These are phyloP conservation scores for Senna siamea DNA, from an alignment of 306 rosid genomes.

Conservation along the genomic window DNA sequence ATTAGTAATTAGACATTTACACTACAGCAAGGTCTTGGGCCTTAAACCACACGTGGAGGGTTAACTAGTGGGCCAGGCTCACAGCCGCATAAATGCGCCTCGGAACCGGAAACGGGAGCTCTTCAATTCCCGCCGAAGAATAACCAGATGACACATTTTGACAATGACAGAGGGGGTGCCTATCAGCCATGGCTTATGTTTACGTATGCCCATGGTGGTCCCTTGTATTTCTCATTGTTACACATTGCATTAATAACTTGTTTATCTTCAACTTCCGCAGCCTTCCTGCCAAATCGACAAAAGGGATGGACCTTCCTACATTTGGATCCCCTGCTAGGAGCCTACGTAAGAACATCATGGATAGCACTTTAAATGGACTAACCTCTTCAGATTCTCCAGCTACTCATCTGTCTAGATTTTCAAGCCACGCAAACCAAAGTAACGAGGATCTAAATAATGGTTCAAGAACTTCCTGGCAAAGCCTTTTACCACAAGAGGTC, in stretches of 20 bases:
- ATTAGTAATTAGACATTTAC: too few relatives aligned
- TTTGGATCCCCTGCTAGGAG: slow-evolving; percentile 57
- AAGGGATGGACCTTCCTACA: slow-evolving; percentile 58
- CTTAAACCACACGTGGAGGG: too few relatives aligned
- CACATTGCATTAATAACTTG: slow-evolving; percentile 2
- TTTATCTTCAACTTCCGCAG: slow-evolving; percentile 46
- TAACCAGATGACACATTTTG: too few relatives aligned
- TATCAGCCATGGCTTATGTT: too few relatives aligned
- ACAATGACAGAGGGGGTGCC: too few relatives aligned
- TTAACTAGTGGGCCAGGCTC: too few relatives aligned
- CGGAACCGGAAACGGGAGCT: neutral
- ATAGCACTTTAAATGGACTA: slow-evolving; percentile 45
- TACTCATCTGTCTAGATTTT: slow-evolving; percentile 57
- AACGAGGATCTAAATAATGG: slow-evolving; percentile 48
- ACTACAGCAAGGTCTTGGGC: too few relatives aligned
- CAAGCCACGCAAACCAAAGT: slow-evolving; percentile 48
- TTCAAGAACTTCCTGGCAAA: slow-evolving; percentile 39
- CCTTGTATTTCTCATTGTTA: neutral
- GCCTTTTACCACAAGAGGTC: slow-evolving; percentile 49
- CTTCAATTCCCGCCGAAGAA: slow-evolving; percentile 2
- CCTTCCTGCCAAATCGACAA: slow-evolving; percentile 63
- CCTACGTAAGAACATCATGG: slow-evolving; percentile 39
- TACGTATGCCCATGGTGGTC: too few relatives aligned
- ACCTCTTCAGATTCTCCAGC: slow-evolving; percentile 49
- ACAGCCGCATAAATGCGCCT: neutral